phyloP scores from a whole-genome alignment of 2,329 filamentous ascomycete species.

The Raffaelea ambrosiae region DNA sequence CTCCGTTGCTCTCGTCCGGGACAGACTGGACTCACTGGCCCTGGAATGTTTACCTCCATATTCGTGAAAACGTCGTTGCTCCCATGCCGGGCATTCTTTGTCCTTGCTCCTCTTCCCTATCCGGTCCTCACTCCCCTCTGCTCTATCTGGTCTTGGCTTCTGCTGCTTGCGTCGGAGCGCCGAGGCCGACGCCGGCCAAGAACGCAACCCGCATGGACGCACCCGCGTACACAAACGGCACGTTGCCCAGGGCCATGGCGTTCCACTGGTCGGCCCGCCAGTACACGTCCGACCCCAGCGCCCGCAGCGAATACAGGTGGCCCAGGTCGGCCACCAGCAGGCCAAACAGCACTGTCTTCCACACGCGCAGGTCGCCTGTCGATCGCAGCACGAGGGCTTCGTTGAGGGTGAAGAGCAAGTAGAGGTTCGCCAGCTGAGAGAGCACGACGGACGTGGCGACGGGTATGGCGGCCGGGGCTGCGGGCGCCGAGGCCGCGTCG shows the following conservation, averaged over 20 bases:
- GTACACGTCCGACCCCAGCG: slow-evolving; percentile 53
- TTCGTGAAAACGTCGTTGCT: too few species aligned
- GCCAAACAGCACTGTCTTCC: slow-evolving; percentile 57
- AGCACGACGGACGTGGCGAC: slow-evolving; percentile 57
- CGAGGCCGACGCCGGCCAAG: slow-evolving; percentile 46
- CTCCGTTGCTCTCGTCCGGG: too few species aligned
- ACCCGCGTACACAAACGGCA: slow-evolving; percentile 62
- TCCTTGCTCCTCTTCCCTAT: too few species aligned
- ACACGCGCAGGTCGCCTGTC: slow-evolving; percentile 60
- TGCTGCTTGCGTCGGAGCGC: too few species aligned
- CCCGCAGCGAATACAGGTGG: slow-evolving; percentile 59
- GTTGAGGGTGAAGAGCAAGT: slow-evolving; percentile 68
- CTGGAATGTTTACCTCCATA: too few species aligned
- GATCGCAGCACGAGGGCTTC: slow-evolving; percentile 67
- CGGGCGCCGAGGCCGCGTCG: slow-evolving; percentile 41
- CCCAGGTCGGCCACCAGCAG: slow-evolving; percentile 69
- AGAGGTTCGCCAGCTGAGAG: slow-evolving; percentile 70
- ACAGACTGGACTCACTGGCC: too few species aligned
- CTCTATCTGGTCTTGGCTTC: too few species aligned
- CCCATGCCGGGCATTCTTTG: too few species aligned
- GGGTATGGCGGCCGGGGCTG: slow-evolving; percentile 33
- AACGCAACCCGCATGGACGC: slow-evolving; percentile 52
- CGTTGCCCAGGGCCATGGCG: slow-evolving; percentile 58
- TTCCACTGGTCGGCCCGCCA: slow-evolving; percentile 57
- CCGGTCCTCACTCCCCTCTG: too few species aligned